Base-by-base conservation (phyloP, 2,329 filamentous ascomycete genomes). In the Aspergillus fructus region DNA sequence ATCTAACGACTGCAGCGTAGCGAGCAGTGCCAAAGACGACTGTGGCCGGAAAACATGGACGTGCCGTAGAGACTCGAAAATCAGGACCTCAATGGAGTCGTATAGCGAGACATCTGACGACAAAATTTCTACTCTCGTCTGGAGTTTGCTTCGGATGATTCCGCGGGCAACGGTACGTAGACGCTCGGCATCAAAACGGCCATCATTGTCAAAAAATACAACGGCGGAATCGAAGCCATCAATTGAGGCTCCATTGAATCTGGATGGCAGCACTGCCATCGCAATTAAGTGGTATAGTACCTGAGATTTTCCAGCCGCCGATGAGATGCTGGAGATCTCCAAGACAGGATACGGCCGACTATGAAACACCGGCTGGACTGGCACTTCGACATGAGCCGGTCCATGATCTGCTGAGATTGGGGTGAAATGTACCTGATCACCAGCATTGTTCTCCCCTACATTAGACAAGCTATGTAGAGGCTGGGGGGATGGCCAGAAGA, bases 31-130 rank as follows among this genome's bases (percentile, higher is more conserved):
- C 2, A 71, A 47, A 23, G 82, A 81, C 1, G 81, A 81, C 45
- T 81, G 76, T 0, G 84, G 83, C 3, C 74, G 79, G 71, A 86
- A 83, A 59, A 88, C 74, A 67, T 87, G 85, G 39, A 88, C 69
- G 64, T 88, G 84, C 27, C 72, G 65, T 0, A 88, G 72, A 4
- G 76, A 71, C 21, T 62, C 62, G n/a, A 62, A 59, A 13, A 84
- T 56, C 1, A 77, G 60, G 9, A 68, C 58, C 6, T 65, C 56
- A 13, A 56, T 37, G 2, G 55, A 43, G 33, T 45, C 40, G 24
- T 15, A n/a, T 19, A 33, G 13, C 19, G 21, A 12, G 12, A 30
- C 2, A 37, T 34, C 24, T 34, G 17, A 39, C 9, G 58, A 57
- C 9, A 7, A 5, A 15, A 3, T 3, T 9, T 46, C 23, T 21